Conservation (phyloP, 345 rosid genomes). For the Eucalyptus pauciflora region DNA sequence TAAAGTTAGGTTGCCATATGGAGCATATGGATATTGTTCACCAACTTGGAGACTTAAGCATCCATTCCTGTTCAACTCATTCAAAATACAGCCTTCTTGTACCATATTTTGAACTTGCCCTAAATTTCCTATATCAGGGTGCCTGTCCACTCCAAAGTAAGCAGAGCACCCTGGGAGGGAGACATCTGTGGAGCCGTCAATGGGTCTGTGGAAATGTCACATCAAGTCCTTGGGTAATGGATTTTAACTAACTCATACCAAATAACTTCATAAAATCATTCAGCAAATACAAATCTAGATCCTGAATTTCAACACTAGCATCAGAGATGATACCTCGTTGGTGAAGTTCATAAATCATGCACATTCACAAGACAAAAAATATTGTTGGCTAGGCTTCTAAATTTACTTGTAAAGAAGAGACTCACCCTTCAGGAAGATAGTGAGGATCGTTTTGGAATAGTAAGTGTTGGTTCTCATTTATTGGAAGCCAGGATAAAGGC, state of each 20-base stretch:
- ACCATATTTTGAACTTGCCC: slow-evolving; percentile 29
- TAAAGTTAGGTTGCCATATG: slow-evolving; percentile 18
- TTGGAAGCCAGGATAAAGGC: slow-evolving; percentile 58
- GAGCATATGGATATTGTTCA: slow-evolving; percentile 40
- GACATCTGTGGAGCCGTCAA: slow-evolving; percentile 31
- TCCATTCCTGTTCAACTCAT: slow-evolving; percentile 29
- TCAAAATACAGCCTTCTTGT: slow-evolving; percentile 23
- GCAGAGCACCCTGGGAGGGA: slow-evolving; percentile 42
- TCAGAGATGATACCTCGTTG: neutral
- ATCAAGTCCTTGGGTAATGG: neutral
- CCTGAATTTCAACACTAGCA: neutral
- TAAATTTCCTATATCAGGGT: slow-evolving; percentile 33
- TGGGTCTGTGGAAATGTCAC: slow-evolving; percentile 26
- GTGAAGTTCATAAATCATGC: neutral
- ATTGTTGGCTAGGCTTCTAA: neutral
- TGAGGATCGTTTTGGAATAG: slow-evolving; percentile 43
- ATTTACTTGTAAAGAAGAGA: neutral
- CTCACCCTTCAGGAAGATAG: slow-evolving; percentile 48
- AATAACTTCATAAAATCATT: neutral
- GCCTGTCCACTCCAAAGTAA: slow-evolving; percentile 36
- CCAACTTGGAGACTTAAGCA: slow-evolving; percentile 40
- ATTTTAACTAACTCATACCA: neutral
- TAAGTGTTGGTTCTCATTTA: slow-evolving; percentile 42
- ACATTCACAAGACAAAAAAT: neutral
- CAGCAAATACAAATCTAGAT: neutral